phyloP scores from a whole-genome alignment of 2,329 filamentous ascomycete species.

The Fusarium graminum region DNA sequence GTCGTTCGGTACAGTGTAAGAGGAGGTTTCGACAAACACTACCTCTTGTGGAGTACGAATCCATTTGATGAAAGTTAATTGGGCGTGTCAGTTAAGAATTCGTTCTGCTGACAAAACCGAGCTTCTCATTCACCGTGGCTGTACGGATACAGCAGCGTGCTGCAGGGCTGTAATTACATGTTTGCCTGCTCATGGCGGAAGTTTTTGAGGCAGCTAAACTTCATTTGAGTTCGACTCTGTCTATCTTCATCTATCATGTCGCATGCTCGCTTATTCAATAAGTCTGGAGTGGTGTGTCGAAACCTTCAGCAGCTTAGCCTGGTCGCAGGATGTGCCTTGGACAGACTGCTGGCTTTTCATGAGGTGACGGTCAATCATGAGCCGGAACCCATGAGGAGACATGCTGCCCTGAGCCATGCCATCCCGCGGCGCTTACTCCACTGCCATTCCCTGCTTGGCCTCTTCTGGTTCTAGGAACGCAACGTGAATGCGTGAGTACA shows the following conservation, averaged over 20 bases:
- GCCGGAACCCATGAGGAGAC: constrained; percentile 36
- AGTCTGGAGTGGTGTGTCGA: constrained; percentile 29
- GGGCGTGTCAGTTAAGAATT: constrained; percentile 14
- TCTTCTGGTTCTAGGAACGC: constrained; percentile 42
- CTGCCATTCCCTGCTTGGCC: constrained; percentile 45
- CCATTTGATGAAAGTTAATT: constrained; percentile 29
- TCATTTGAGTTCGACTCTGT: constrained; percentile 22
- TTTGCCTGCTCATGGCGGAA: constrained; percentile 9
- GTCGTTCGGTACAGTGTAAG: constrained; percentile 32
- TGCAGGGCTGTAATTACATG: constrained; percentile 15
- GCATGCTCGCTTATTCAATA: constrained; percentile 34
- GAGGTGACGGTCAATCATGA: constrained; percentile 31
- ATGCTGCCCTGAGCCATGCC: constrained; percentile 26
- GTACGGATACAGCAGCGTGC: constrained; percentile 24
- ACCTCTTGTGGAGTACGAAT: constrained; percentile 22
- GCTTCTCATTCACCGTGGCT: constrained; percentile 29
- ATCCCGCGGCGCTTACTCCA: constrained; percentile 41
- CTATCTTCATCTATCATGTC: constrained; percentile 12
- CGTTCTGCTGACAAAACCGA: constrained; percentile 11
- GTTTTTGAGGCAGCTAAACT: constrained; percentile 20
- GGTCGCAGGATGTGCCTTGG: constrained; percentile 24
- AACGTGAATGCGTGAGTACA: constrained; percentile 43
- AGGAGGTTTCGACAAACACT: constrained; percentile 30
- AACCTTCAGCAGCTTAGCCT: constrained; percentile 30
- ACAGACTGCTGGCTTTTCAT: constrained; percentile 31